Conservation (phyloP, 2,329 filamentous ascomycete genomes). For the Orbilia brochopaga region DNA sequence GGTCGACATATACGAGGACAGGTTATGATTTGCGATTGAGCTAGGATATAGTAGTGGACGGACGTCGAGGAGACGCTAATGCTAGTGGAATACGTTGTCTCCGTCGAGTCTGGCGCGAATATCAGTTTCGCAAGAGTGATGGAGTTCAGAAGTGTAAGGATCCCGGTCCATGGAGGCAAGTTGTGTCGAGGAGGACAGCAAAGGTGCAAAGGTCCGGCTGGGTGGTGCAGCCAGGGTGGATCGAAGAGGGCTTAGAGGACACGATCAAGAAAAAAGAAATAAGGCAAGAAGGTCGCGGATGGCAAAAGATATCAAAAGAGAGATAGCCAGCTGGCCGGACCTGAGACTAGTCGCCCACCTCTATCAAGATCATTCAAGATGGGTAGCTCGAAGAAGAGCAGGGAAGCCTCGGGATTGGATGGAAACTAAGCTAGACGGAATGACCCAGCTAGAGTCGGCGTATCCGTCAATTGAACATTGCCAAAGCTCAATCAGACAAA, state of each 20-base stretch:
- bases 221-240: slow-evolving; percentile 27
- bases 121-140: slow-evolving; percentile 27
- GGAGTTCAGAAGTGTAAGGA: slow-evolving; percentile 23
- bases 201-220: slow-evolving; percentile 26
- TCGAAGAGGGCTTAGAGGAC: slow-evolving; percentile 26
- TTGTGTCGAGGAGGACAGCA: slow-evolving; percentile 16
- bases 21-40: slow-evolving; percentile 43
- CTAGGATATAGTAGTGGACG: slow-evolving; percentile 10
- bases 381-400: slow-evolving; percentile 26
- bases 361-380: slow-evolving; percentile 30
- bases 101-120: slow-evolving; percentile 14
- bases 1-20: slow-evolving; percentile 25
- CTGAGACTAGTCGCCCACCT: slow-evolving; percentile 48
- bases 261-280: slow-evolving; percentile 28
- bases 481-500: slow-evolving; percentile 1
- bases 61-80: not conserved
- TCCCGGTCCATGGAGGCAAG: slow-evolving; percentile 33
- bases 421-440: slow-evolving; percentile 23
- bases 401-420: slow-evolving; percentile 23
- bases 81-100: not conserved
- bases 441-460: slow-evolving; percentile 7
- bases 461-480: not conserved
- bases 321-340: slow-evolving; percentile 25
- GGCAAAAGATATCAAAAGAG: slow-evolving; percentile 46
- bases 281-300: slow-evolving; percentile 28